phyloP scores from a whole-genome alignment of 345 rosid genomes.

The Eutrema yunnanense region DNA sequence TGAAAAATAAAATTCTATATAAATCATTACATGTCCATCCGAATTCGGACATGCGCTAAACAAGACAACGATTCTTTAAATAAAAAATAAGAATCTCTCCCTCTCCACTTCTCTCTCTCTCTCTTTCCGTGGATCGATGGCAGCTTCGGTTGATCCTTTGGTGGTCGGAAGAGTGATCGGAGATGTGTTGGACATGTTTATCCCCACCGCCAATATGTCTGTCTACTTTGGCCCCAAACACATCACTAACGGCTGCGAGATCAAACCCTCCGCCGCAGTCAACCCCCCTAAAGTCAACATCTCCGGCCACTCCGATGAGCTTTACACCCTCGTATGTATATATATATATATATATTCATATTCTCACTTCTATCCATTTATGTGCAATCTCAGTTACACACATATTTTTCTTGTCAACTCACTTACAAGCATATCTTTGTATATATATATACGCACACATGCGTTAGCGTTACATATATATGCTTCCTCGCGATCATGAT shows the following conservation, averaged over 20 bases:
- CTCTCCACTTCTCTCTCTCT: neutral
- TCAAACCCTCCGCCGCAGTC: constrained; percentile 67
- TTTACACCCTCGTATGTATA: constrained; percentile 62
- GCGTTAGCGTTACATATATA: neutral
- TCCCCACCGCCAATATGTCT: constrained; percentile 55
- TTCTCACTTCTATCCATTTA: neutral
- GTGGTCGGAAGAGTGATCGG: constrained; percentile 85
- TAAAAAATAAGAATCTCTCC: neutral
- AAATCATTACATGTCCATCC: constrained; percentile 12
- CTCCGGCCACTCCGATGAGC: constrained; percentile 52
- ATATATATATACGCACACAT: neutral
- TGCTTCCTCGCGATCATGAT: neutral
- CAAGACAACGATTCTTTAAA: constrained; percentile 6
- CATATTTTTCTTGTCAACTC: neutral
- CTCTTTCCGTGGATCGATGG: constrained; percentile 33
- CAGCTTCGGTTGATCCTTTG: constrained; percentile 70
- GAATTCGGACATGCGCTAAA: constrained; percentile 20
- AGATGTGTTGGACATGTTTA: constrained; percentile 81
- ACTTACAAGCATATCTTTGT: neutral
- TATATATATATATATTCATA: constrained; percentile 3
- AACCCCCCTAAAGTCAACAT: constrained; percentile 58
- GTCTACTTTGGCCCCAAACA: constrained; percentile 67
- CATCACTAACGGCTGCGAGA: constrained; percentile 71
- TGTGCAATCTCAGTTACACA: neutral
- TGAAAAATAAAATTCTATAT: neutral